phyloP scores from a whole-genome alignment of 2,329 filamentous ascomycete genomes.

The Apiospora sp. region DNA sequence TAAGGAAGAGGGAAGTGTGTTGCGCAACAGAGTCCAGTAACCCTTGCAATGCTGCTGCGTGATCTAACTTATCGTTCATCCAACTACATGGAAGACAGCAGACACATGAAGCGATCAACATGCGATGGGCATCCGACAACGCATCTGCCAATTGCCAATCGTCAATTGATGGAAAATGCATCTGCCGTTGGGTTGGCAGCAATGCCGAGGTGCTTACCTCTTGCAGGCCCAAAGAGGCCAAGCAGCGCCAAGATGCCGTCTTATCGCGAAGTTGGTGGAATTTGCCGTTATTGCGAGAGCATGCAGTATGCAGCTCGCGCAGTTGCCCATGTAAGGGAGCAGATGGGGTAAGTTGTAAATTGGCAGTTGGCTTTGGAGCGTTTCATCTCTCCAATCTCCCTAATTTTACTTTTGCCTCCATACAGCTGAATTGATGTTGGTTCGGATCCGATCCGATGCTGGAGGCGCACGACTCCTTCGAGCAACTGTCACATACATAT shows the following conservation, averaged over 20 bases:
- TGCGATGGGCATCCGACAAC: neutral
- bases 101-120: too few species aligned
- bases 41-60: too few species aligned
- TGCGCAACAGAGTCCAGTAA: neutral
- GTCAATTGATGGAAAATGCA: neutral
- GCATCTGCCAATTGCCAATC: neutral
- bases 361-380: neutral
- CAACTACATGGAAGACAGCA: neutral
- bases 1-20: neutral
- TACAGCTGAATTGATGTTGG: neutral
- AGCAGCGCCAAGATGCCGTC: neutral
- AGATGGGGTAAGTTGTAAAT: neutral
- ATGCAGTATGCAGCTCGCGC: slow-evolving; percentile 6
- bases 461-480: neutral
- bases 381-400: slow-evolving; percentile 1
- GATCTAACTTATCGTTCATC: neutral
- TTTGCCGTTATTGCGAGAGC: slow-evolving; percentile 7
- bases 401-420: neutral
- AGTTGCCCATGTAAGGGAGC: slow-evolving; percentile 12
- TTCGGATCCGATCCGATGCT: neutral
- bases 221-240: neutral
- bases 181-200: too few species aligned
- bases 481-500: neutral
- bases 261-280: slow-evolving; percentile 3
- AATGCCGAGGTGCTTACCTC: neutral